phyloP scores from a whole-genome alignment of 176 grass and related monocot species.

The Eremochloa ophiuroides region DNA sequence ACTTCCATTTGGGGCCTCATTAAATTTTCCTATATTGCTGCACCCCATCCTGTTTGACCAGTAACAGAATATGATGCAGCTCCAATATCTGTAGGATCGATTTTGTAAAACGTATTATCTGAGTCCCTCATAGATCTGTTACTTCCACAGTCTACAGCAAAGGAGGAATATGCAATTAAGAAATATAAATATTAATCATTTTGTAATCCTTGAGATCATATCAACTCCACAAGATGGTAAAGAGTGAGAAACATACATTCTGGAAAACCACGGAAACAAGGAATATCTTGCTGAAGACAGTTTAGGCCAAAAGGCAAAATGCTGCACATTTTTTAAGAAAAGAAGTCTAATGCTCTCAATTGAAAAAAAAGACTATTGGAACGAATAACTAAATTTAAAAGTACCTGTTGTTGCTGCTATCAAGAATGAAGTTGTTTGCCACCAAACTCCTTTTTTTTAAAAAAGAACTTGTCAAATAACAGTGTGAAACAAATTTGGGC shows the following conservation, averaged over 20 bases:
- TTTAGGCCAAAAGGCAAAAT: constrained; percentile 47
- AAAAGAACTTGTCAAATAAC: background rate
- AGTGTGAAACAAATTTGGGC: background rate
- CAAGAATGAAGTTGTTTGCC: constrained; percentile 55
- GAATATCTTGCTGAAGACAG: constrained; percentile 70
- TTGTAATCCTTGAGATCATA: background rate
- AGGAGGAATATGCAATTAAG: constrained; percentile 50
- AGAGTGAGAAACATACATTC: constrained; percentile 35
- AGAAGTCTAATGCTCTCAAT: background rate
- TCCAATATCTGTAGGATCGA: too few species aligned
- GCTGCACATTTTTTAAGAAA: background rate
- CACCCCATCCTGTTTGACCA: too few species aligned
- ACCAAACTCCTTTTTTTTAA: constrained; percentile 54
- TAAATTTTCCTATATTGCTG: background rate
- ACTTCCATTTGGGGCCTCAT: background rate
- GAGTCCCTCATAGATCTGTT: too few species aligned
- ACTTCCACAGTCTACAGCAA: constrained; percentile 76
- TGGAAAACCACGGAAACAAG: constrained; percentile 59
- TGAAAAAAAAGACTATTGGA: background rate
- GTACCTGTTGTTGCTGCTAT: constrained; percentile 43
- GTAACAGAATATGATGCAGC: too few species aligned
- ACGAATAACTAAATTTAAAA: background rate
- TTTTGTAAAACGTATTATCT: too few species aligned
- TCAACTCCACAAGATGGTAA: background rate
- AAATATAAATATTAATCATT: background rate